A percentile compares a stretch with the other conserved stretches of the same genome.
phyloP scores from a whole-genome alignment of 192 early-diverging fungal genomes.

The Umbelopsis sp. region DNA sequence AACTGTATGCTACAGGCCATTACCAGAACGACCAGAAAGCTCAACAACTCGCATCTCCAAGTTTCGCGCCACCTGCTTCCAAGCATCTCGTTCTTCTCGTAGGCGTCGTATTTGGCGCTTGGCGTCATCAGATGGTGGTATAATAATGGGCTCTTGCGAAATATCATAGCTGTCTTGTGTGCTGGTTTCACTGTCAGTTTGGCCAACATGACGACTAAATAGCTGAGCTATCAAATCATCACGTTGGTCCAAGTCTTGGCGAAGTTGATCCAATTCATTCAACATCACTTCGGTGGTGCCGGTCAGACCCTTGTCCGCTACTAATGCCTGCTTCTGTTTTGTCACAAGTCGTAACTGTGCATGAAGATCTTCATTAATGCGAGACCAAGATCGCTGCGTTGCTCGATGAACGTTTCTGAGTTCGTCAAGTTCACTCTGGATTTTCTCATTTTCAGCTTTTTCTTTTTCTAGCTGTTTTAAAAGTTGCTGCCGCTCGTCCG shows the following conservation, averaged over 20 bases:
- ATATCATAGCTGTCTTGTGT: not conserved
- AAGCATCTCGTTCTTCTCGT: constrained; percentile 5
- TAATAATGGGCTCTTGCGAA: not conserved
- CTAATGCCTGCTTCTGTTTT: not conserved
- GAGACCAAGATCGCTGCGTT: constrained; percentile 16
- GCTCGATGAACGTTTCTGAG: not conserved
- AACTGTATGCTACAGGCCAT: not conserved
- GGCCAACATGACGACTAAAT: not conserved
- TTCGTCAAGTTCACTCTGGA: constrained; percentile 7
- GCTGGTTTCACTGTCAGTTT: constrained; percentile 3
- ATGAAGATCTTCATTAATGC: constrained; percentile 12
- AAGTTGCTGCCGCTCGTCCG: constrained; percentile 1
- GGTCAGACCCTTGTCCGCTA: not conserved
- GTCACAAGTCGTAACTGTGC: not conserved
- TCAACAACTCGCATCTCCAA: constrained; percentile 12
- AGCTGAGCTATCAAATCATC: constrained; percentile 9
- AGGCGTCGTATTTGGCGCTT: not conserved
- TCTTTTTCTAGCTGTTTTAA: constrained; percentile 5
- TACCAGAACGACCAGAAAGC: constrained; percentile 15
- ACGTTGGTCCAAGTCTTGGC: constrained; percentile 1
- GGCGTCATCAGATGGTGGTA: not conserved
- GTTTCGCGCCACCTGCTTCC: constrained; percentile 5
- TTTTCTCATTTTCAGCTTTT: constrained; percentile 3
- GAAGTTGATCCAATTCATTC: constrained; percentile 12
- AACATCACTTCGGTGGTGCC: not conserved